phyloP scores from a whole-genome alignment of 192 early-diverging fungal genomes.

The Backusella mclennaniae region DNA sequence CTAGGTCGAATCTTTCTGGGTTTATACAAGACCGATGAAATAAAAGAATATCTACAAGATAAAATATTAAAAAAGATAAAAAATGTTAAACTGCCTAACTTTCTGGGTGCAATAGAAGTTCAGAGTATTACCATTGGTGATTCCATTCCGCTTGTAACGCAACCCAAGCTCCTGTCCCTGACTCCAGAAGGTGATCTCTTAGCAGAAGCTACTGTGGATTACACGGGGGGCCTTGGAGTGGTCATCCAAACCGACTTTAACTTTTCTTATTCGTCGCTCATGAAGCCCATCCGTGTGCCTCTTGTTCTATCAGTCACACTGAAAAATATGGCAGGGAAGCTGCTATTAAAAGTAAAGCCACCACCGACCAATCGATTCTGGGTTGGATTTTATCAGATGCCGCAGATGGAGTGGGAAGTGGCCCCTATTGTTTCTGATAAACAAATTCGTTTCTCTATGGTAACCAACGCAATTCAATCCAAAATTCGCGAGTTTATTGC shows the following conservation, averaged over 20 bases:
- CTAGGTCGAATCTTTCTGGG: constrained; percentile 77
- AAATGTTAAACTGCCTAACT: constrained; percentile 59
- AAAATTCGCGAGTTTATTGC: constrained; percentile 79
- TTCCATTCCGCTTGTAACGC: constrained; percentile 74
- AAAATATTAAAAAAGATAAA: constrained; percentile 63
- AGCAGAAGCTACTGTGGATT: constrained; percentile 77
- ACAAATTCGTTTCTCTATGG: constrained; percentile 70
- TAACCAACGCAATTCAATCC: constrained; percentile 85
- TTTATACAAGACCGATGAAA: constrained; percentile 56
- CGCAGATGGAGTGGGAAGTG: constrained; percentile 67
- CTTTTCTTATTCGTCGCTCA: constrained; percentile 50
- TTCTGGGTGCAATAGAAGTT: constrained; percentile 77
- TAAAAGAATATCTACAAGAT: neutral
- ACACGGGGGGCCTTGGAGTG: constrained; percentile 71
- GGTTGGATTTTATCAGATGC: constrained; percentile 82
- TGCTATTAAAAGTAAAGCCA: constrained; percentile 77
- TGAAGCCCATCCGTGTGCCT: constrained; percentile 68
- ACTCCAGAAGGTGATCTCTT: constrained; percentile 69
- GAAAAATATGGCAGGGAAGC: constrained; percentile 65
- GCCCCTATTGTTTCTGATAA: constrained; percentile 84
- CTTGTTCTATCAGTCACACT: constrained; percentile 77
- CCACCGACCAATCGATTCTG: constrained; percentile 82
- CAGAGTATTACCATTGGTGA: constrained; percentile 75
- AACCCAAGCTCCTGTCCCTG: constrained; percentile 68
- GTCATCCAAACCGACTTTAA: constrained; percentile 70